Evolutionary conservation across 495 filamentous ascomycete genomes (phyloP).

Genomic region (Xylaria palmicola): DNA sequence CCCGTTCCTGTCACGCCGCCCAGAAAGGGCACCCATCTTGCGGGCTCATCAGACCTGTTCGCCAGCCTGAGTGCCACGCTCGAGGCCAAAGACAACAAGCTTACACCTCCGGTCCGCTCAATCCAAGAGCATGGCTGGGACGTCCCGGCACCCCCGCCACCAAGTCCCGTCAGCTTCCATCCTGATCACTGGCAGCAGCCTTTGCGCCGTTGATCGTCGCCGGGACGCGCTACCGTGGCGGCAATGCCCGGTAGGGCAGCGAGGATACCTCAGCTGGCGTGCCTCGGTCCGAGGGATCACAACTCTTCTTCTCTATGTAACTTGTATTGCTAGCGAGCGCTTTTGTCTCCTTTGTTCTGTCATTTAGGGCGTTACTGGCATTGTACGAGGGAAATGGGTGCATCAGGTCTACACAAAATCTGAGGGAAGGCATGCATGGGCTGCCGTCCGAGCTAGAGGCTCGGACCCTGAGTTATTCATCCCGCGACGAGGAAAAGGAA

Average conservation of each 20-base stretch:
- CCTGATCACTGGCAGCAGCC: slow-evolving; percentile 42
- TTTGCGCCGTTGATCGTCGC: slow-evolving; percentile 23
- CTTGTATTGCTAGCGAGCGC: slow-evolving; percentile 28
- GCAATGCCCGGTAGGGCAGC: neutral
- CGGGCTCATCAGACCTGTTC: slow-evolving; percentile 46
- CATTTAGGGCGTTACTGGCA: slow-evolving; percentile 27
- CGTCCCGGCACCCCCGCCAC: slow-evolving; percentile 50
- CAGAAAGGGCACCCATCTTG: slow-evolving; percentile 35
- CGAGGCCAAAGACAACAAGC: slow-evolving; percentile 35
- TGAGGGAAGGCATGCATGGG: slow-evolving; percentile 22
- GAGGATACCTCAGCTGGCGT: neutral
- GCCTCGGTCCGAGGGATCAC: neutral
- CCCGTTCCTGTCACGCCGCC: slow-evolving; percentile 44
- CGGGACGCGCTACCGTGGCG: neutral
- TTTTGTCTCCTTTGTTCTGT: slow-evolving; percentile 17
- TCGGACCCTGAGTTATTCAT: slow-evolving; percentile 8
- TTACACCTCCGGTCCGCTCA: slow-evolving; percentile 39
- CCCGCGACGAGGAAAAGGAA: slow-evolving; percentile 16
- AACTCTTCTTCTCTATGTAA: slow-evolving; percentile 19
- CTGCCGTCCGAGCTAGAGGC: slow-evolving; percentile 16
- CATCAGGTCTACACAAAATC: slow-evolving; percentile 36
- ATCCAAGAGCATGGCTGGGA: slow-evolving; percentile 51
- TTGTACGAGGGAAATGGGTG: slow-evolving; percentile 25
- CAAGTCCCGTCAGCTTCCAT: slow-evolving; percentile 49
- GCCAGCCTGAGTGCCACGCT: slow-evolving; percentile 47